Evolutionary conservation across 805 yeast species (phyloP).

Genomic region (Spencermartinsiella europaea): DNA sequence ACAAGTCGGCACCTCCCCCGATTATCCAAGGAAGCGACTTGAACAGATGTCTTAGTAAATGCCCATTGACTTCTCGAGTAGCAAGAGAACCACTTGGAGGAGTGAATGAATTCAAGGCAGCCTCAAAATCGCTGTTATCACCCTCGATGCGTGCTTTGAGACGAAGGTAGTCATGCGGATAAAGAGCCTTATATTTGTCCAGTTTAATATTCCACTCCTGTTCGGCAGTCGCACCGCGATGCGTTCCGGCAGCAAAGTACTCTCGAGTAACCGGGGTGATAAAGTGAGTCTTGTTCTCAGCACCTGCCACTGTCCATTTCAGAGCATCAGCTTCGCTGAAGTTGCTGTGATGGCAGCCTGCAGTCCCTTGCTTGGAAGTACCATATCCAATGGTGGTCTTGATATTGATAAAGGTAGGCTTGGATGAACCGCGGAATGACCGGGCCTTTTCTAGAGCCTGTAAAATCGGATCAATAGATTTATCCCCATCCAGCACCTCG

Average conservation of each 20-base stretch:
- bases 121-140: not conserved
- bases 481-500: slow-evolving; percentile 33
- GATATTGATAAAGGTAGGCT: slow-evolving; percentile 36
- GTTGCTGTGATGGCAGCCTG: slow-evolving; percentile 36
- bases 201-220: not conserved
- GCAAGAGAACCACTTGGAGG: slow-evolving; percentile 6
- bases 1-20: slow-evolving; percentile 4
- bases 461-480: slow-evolving; percentile 30
- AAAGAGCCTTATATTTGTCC: not conserved
- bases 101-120: not conserved
- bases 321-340: slow-evolving; percentile 31
- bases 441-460: slow-evolving; percentile 35
- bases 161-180: not conserved
- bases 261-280: slow-evolving; percentile 1
- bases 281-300: slow-evolving; percentile 5
- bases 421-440: slow-evolving; percentile 21
- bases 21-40: not conserved
- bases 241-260: not conserved
- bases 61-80: slow-evolving; percentile 6
- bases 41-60: not conserved
- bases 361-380: slow-evolving; percentile 29
- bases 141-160: not conserved
- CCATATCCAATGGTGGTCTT: slow-evolving; percentile 36
- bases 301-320: slow-evolving; percentile 13
- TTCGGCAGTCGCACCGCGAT: not conserved